A percentile compares a stretch with the other conserved stretches of the same genome.
These are phyloP conservation scores for Westerdykella sp. DNA, from an alignment of 2,329 filamentous ascomycete genomes.

Conservation along the genomic window DNA sequence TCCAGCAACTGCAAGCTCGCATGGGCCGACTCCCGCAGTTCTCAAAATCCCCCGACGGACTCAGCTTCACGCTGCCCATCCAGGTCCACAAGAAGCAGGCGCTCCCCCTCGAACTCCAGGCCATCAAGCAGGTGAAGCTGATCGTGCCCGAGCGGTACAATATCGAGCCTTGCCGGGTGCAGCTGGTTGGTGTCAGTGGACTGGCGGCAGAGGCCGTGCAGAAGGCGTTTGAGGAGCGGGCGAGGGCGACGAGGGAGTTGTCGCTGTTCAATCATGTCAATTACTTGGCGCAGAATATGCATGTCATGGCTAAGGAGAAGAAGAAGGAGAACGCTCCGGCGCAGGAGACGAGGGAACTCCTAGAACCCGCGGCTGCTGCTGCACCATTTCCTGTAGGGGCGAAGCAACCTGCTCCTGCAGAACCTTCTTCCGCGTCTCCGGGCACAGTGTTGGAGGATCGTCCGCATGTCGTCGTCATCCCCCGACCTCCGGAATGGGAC, in stretches of 20 bases:
- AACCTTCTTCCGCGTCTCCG: not conserved
- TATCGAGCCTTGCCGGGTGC: constrained; percentile 59
- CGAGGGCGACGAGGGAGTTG: constrained; percentile 52
- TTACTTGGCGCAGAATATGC: constrained; percentile 65
- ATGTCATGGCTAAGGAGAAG: constrained; percentile 51
- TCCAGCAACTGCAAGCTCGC: constrained; percentile 67
- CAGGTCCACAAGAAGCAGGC: constrained; percentile 57
- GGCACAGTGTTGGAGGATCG: constrained; percentile 35
- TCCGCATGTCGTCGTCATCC: constrained; percentile 64
- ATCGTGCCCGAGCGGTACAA: constrained; percentile 68
- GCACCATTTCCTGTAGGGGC: not conserved
- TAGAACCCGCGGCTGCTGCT: not conserved
- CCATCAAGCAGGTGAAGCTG: constrained; percentile 59
- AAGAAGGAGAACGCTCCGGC: constrained; percentile 29
- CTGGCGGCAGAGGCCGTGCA: constrained; percentile 59
- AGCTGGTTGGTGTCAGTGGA: constrained; percentile 58
- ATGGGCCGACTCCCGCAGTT: constrained; percentile 63
- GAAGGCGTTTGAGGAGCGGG: constrained; percentile 57
- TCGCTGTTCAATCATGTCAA: constrained; percentile 70
- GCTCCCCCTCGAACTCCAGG: constrained; percentile 56
- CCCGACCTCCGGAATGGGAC: constrained; percentile 73
- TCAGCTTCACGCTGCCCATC: constrained; percentile 64
- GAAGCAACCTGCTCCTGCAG: not conserved
- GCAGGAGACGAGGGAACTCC: constrained; percentile 26
- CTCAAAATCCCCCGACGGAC: constrained; percentile 62